Base-by-base conservation (phyloP, 1,284 basidiomycete species). In the Malassezia furfur region DNA sequence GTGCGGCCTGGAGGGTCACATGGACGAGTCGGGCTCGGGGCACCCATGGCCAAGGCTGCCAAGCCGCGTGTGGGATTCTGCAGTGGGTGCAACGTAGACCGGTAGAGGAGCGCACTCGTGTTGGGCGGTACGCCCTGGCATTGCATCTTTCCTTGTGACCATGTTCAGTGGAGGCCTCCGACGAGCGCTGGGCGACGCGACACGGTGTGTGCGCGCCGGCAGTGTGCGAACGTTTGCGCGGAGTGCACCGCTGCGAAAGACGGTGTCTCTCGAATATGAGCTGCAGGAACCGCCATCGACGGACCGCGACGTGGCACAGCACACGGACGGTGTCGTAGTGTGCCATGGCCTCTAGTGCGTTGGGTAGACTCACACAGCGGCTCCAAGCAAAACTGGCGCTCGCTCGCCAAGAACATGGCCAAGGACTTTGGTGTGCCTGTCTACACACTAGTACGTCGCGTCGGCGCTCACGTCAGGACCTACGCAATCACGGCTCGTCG, bases 401-500 rank as follows among this genome's bases (percentile, higher is more conserved):
- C 84, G 0, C 75, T 88, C 15, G 81, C 83, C 1, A 85, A 84
- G 60, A 80, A 81, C 2, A 84, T 88, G 67, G 77, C 79, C 21
- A 75, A 78, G 28, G 79, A 81, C 31, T 76, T 85, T 19, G 75
- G 79, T 11, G 76, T 82, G 21, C 83, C 86, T 1, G 79, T 91
- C 17, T 88, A 87, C 67, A 77, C 84, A 3, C 74, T 91, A n/a
- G 85, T 85, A 60, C 32, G 39, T 40, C 22, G 9, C n/a, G 38
- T 10, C 8, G 14, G 22, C 11, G 11, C 22, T 34, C 43, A 39
- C 41, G 37, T 7, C 60, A 87, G 85, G 88, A 91, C 73, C 78
- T 91, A 11, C 80, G 88, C 15, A 91, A 91, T 63, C 88, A 90
- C 66, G 88, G 88, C 3, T 76, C 80, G 7, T 88, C 87, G 0